Base-by-base conservation (phyloP, 345 rosid genomes). In the Sisymbrium irio region DNA sequence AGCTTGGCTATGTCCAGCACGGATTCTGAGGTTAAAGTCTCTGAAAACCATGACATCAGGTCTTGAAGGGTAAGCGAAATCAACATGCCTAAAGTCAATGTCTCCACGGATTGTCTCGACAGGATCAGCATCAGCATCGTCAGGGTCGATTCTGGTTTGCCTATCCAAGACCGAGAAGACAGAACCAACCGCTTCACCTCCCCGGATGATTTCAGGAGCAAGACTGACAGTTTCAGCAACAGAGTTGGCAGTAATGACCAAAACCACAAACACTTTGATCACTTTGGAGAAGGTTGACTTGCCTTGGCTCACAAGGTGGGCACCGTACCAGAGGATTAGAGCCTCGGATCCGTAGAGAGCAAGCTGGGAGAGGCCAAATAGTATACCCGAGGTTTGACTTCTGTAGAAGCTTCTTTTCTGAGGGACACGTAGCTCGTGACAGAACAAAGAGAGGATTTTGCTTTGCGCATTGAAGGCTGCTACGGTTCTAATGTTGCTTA, bases 161-260 rank as follows among this genome's bases (percentile, higher is more conserved):
- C 94, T 81, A 70, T 95, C 98, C 73, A 95, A 74, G 28, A 92
- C 87, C 1, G 97, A 86, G 80, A 95, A 95, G 18, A 95, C 99
- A 0, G 99, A 95, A 67, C 99, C 99, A 6, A 92, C 96, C 0
- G 99, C 92, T 82, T 95, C 99, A 58, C 99, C 98, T 19, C 99
- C 99, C 33, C 97, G 81, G 56, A 95, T 83, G 54, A 95, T 95
- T 83, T 95, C 99, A n/a, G 99, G 99, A 47, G 99, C 99, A 39
- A 95, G 98, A 78, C 98, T 95, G 46, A 95, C 99, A 5, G 99
- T 95, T 80, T 95, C 99, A 1, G 99, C 99, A 10, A 95, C 99
- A 22, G 99, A 95, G 81, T 95, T 95, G 22, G 99, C 99, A 0
- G 99, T 92, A 76, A 95, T 82, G 3, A 95, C 99, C 55, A 95